Evolutionary conservation across 768 basidiomycete species (phyloP).

Genomic region (Tubosaeta brunneosetosa): DNA sequence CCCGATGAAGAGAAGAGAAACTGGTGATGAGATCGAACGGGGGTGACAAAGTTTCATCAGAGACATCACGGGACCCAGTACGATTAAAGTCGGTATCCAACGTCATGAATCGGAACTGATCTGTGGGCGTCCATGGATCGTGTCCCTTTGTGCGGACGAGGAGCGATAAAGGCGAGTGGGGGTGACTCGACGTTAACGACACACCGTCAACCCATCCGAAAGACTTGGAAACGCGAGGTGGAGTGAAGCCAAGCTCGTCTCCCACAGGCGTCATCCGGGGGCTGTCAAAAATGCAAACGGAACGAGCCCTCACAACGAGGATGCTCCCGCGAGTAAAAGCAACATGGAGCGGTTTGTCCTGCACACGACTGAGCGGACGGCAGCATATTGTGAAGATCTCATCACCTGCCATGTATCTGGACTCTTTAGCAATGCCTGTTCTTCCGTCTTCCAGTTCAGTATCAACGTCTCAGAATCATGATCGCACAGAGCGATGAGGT

Average conservation of each 20-base stretch:
- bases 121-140: constrained; percentile 54
- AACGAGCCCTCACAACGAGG: constrained; percentile 56
- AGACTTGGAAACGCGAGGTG: constrained; percentile 40
- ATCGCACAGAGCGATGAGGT: constrained; percentile 53
- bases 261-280: constrained; percentile 35
- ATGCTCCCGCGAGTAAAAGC: constrained; percentile 43
- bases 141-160: constrained; percentile 56
- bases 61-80: background rate
- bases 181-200: constrained; percentile 31
- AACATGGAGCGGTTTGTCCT: constrained; percentile 51
- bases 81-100: constrained; percentile 33
- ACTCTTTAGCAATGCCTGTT: constrained; percentile 44
- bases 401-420: constrained; percentile 30
- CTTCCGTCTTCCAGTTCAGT: constrained; percentile 49
- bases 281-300: constrained; percentile 50
- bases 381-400: constrained; percentile 3
- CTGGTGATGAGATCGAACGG: constrained; percentile 42
- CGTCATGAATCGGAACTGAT: constrained; percentile 49
- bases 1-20: constrained; percentile 36
- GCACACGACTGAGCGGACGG: constrained; percentile 18
- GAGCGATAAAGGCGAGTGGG: constrained; percentile 36
- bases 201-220: constrained; percentile 70
- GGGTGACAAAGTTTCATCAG: constrained; percentile 34
- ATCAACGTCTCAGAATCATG: constrained; percentile 47
- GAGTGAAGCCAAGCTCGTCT: constrained; percentile 8